Evolutionary conservation across 257 asterid species (phyloP), one percentile per base, ranked within the genome.

Genomic region (Solanum arcanum): DNA sequence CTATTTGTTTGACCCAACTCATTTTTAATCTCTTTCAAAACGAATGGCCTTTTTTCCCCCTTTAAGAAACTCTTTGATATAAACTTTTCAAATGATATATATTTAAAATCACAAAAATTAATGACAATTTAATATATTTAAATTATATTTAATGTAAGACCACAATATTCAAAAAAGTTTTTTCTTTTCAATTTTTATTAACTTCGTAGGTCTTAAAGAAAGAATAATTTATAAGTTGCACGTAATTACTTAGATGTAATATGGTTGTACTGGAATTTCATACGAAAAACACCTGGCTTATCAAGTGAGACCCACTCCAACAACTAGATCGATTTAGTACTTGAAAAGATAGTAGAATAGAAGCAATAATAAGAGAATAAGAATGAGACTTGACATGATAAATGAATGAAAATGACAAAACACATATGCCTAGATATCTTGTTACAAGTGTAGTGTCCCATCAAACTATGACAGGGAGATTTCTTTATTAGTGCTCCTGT

Each of bases 91-190:
- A 33, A 33, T 33, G 5, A 33, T 33, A 33, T 33, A 3, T 33
- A 33, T 52, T 52, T 52, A 2, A 16, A 52, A 52, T 52, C 4
- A 52, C 62, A 52, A 52, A 52, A 52, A 23, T 6, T 16, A 16
- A 52, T 16, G 9, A 52, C 23, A 52, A 23, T 52, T 52, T 52
- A 52, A 52, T 52, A 16, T 9, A 2, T 16, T 16, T 52, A 41
- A 12, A 41, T 8, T 16, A 16, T 52, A 9, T 52, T 18, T 52
- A 52, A 18, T 52, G 18, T 52, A 52, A 7, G 9, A 52, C 1
- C 4, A 52, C 2, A 1, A 18, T 0, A 18, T 52, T 18, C 1
- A 52, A 3, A 52, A 6, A 0, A 1, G 1, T 2, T 52, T 0
- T 7, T 52, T 52, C 5, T 3, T 56, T 0, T 56, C 25, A 52